Evolutionary conservation across 169 alveolate genomes (phyloP).

Genomic region (Condylostoma magnum): DNA sequence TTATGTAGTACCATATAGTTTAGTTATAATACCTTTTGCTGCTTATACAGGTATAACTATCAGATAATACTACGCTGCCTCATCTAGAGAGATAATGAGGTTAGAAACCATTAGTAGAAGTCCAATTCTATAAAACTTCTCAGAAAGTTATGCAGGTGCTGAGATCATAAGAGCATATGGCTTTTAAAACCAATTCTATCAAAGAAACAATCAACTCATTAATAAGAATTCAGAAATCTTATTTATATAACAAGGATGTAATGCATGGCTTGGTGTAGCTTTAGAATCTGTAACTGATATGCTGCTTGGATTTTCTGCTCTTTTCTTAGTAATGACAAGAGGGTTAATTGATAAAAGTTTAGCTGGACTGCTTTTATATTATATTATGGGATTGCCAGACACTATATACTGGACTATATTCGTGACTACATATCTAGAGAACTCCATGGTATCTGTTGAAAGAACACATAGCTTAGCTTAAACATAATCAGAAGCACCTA

Average conservation of each 20-base stretch:
- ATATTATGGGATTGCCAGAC: slow-evolving; percentile 47
- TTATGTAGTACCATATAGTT: slow-evolving; percentile 1
- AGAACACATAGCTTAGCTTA: slow-evolving; percentile 55
- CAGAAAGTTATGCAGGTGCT: slow-evolving; percentile 75
- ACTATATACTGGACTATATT: slow-evolving; percentile 34
- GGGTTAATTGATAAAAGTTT: slow-evolving; percentile 37
- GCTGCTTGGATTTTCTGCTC: slow-evolving; percentile 35
- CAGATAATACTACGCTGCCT: slow-evolving; percentile 17
- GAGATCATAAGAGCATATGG: slow-evolving; percentile 67
- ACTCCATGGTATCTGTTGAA: slow-evolving; percentile 70
- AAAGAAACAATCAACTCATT: slow-evolving; percentile 32
- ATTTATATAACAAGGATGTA: slow-evolving; percentile 41
- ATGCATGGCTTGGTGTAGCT: slow-evolving; percentile 58
- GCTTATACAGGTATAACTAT: not conserved
- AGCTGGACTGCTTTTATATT: slow-evolving; percentile 51
- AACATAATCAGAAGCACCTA: slow-evolving; percentile 40
- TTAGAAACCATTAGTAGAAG: slow-evolving; percentile 51
- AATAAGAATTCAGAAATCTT: slow-evolving; percentile 42
- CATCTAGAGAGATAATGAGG: slow-evolving; percentile 53
- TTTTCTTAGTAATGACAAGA: slow-evolving; percentile 35
- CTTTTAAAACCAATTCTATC: slow-evolving; percentile 31
- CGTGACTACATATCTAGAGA: slow-evolving; percentile 45
- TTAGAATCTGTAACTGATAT: slow-evolving; percentile 42
- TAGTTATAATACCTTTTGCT: slow-evolving; percentile 1
- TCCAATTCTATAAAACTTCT: slow-evolving; percentile 51